These are phyloP conservation scores for Zizania latifolia DNA, from an alignment of 176 grass and related monocot genomes.

Conservation along the genomic window DNA sequence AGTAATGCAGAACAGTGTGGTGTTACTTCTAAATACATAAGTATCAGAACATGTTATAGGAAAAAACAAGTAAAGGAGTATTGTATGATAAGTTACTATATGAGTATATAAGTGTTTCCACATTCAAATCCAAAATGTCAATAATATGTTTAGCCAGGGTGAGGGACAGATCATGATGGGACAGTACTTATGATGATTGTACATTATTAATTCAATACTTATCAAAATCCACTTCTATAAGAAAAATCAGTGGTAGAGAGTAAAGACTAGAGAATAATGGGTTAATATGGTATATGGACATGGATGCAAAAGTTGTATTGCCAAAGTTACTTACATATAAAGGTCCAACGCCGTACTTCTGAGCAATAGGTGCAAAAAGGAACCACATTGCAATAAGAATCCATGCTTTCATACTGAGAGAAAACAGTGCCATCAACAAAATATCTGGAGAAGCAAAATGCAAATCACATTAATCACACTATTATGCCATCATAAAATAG, in stretches of 20 bases:
- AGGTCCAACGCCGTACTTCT: constrained; percentile 61
- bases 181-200: not conserved
- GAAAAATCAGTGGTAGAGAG: not conserved
- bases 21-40: not conserved
- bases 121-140: not conserved
- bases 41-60: not conserved
- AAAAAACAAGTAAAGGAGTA: not conserved
- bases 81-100: not conserved
- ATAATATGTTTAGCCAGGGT: not conserved
- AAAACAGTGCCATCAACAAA: constrained; percentile 81
- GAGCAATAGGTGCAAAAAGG: constrained; percentile 73
- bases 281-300: not conserved
- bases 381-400: constrained; percentile 65
- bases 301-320: not conserved
- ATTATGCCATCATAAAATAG: not conserved
- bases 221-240: not conserved
- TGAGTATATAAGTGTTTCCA: no score
- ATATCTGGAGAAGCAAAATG: constrained; percentile 59
- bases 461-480: not conserved
- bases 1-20: not conserved
- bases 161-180: not conserved
- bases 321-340: constrained; percentile 70
- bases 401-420: constrained; percentile 78
- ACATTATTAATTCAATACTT: not conserved
- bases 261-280: not conserved